These are phyloP conservation scores for Globisporangium nodosum DNA, from an alignment of 352 stramenopile species.

Conservation along the genomic window DNA sequence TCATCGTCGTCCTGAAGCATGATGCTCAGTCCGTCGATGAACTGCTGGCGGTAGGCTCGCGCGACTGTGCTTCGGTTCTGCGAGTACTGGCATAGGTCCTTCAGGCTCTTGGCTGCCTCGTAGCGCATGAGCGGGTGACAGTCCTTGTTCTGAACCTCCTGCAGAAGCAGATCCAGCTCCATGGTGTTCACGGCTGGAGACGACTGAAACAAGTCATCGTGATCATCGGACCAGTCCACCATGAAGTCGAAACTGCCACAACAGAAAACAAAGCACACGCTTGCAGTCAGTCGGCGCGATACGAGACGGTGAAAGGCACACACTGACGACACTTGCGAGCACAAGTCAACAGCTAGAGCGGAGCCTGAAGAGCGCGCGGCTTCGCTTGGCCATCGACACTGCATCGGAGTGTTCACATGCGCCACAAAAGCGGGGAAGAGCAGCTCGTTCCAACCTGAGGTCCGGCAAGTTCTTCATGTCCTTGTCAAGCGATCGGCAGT, in stretches of 20 bases:
- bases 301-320: constrained; percentile 1
- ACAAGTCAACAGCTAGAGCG: constrained; percentile 7
- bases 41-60: constrained; percentile 37
- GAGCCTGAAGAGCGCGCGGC: background rate
- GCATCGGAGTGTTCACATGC: constrained; percentile 12
- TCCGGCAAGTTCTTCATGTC: constrained; percentile 55
- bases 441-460: constrained; percentile 41
- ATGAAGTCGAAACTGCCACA: constrained; percentile 61
- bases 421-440: constrained; percentile 10
- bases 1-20: constrained; percentile 73
- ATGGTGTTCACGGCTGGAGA: constrained; percentile 36
- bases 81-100: constrained; percentile 59
- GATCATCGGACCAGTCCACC: constrained; percentile 39
- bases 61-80: constrained; percentile 43
- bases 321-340: constrained; percentile 17
- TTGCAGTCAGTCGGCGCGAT: constrained; percentile 5
- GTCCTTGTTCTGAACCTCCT: constrained; percentile 48
- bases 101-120: constrained; percentile 65
- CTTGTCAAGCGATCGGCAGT: constrained; percentile 56
- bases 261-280: background rate
- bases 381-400: constrained; percentile 4
- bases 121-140: constrained; percentile 49
- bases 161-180: constrained; percentile 49
- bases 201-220: constrained; percentile 40
- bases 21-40: constrained; percentile 40